Percentiles rank a stretch among this genome's conserved stretches.
These are phyloP conservation scores for Phytopythium chamaehyphon DNA, from an alignment of 352 stramenopile genomes.

Conservation along the genomic window DNA sequence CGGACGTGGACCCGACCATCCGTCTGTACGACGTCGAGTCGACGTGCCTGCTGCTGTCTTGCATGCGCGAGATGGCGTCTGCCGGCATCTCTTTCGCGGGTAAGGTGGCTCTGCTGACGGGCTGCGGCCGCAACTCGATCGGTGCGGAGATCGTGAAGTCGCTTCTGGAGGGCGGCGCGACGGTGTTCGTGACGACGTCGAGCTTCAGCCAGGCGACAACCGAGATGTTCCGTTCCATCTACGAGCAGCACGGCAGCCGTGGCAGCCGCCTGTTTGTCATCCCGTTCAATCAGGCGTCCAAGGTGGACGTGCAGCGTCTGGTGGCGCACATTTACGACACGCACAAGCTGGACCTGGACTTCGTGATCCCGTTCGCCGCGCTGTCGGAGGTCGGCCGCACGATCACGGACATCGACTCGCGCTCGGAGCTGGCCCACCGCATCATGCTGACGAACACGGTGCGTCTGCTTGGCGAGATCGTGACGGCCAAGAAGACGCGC, in stretches of 20 bases:
- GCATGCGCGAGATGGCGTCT: slow-evolving; percentile 84
- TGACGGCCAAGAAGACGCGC: slow-evolving; percentile 64
- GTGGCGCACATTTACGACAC: slow-evolving; percentile 80
- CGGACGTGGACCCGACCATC: slow-evolving; percentile 70
- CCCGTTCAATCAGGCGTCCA: slow-evolving; percentile 85
- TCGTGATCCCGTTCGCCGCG: slow-evolving; percentile 84
- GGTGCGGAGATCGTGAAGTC: slow-evolving; percentile 80
- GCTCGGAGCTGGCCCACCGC: slow-evolving; percentile 78
- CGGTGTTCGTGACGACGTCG: slow-evolving; percentile 82
- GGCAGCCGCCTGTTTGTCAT: slow-evolving; percentile 75
- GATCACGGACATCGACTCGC: slow-evolving; percentile 73
- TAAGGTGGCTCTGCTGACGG: slow-evolving; percentile 84
- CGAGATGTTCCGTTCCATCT: slow-evolving; percentile 69
- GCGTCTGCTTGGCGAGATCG: slow-evolving; percentile 77
- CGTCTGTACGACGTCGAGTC: slow-evolving; percentile 79
- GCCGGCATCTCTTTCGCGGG: slow-evolving; percentile 80
- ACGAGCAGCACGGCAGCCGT: slow-evolving; percentile 80
- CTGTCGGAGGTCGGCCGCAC: slow-evolving; percentile 75
- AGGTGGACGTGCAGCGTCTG: slow-evolving; percentile 64
- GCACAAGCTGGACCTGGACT: slow-evolving; percentile 83
- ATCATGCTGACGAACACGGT: slow-evolving; percentile 89
- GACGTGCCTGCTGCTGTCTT: slow-evolving; percentile 71
- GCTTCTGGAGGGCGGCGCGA: slow-evolving; percentile 80
- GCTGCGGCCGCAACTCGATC: slow-evolving; percentile 84
- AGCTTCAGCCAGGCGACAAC: slow-evolving; percentile 63